Base-by-base conservation (phyloP, 306 rosid species). In the Medicago arabica region DNA sequence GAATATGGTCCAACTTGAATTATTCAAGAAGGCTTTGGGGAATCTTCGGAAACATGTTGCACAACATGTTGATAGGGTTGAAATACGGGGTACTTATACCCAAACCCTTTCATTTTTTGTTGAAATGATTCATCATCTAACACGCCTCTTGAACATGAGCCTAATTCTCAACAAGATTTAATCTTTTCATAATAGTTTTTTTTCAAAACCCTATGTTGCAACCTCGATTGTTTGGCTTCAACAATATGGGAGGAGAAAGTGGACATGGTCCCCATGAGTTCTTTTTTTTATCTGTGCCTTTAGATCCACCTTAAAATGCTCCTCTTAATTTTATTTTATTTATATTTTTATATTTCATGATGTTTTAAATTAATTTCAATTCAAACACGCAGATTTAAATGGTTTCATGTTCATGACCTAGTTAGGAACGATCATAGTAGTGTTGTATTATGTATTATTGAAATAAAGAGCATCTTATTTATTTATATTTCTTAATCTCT, bases 401-500 rank as follows among this genome's bases (percentile, higher is more conserved):
- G n/a, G 57, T n/a, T 50, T 50, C 75, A 28, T 44, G 15, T 12
- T 10, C 13, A 14, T 49, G 63, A 11, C 39, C 7, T 28, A 11
- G 15, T 65, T 74, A 25, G 6, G 25, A 57, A 14, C 19, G 44
- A 44, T 10, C 13, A 14, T 44, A 44, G 15, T 44, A 1, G 6
- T 44, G 4, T 43, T 17, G 1, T 13, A 14, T 72, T 19, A 36
- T 12, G 11, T 57, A 14, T 7, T 14, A 8, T 46, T 75, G 3
- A 9, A 76, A 76, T 76, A 65, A 54, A 41, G 74, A 59, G 67
- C 74, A 25, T 65, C 17, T 50, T 50, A 50, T 75, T 75, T 58
- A 9, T 75, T 65, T 49, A 17, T 23, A 21, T 23, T 58, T 50
- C 3, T 4, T 5, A 5, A 57, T 25, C 7, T 58, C 41, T 25